phyloP scores from a whole-genome alignment of 2,329 filamentous ascomycete genomes.

The Dactylellina leptospora region DNA sequence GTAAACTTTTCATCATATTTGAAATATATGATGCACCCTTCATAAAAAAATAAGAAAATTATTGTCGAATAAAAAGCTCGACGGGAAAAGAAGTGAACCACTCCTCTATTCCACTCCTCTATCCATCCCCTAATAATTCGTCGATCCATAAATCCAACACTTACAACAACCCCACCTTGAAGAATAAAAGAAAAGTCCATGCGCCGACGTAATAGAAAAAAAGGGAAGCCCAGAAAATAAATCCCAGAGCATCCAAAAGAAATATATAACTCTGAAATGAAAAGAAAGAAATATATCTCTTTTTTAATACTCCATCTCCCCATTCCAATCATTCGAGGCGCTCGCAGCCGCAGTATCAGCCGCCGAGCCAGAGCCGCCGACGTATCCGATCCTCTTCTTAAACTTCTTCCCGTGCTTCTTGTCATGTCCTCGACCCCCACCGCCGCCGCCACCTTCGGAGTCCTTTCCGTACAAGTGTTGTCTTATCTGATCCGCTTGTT shows the following conservation, averaged over 20 bases:
- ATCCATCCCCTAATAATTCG: no score
- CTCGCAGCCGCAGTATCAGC: conserved; percentile 52
- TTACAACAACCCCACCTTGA: no score
- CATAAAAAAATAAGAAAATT: no score
- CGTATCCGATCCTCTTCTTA: conserved; percentile 36
- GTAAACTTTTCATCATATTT: background rate
- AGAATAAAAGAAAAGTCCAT: no score
- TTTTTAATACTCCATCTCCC: conserved; percentile 51
- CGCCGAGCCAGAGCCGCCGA: conserved; percentile 41
- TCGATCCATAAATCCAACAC: no score
- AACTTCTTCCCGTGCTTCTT: conserved; percentile 52
- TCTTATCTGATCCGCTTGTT: conserved; percentile 50
- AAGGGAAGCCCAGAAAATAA: background rate
- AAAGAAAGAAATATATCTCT: no score
- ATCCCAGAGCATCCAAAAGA: background rate
- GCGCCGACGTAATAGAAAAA: no score
- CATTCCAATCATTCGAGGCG: conserved; percentile 51
- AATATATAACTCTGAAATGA: background rate
- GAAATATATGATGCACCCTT: background rate
- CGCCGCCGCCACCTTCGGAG: conserved; percentile 10
- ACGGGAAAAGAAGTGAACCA: no score
- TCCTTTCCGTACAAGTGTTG: conserved; percentile 50
- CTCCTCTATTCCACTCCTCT: no score
- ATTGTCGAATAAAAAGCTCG: no score
- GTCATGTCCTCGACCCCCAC: conserved; percentile 30